These are phyloP conservation scores for Tuber melanosporum DNA, from an alignment of 495 filamentous ascomycete species.

Conservation along the genomic window DNA sequence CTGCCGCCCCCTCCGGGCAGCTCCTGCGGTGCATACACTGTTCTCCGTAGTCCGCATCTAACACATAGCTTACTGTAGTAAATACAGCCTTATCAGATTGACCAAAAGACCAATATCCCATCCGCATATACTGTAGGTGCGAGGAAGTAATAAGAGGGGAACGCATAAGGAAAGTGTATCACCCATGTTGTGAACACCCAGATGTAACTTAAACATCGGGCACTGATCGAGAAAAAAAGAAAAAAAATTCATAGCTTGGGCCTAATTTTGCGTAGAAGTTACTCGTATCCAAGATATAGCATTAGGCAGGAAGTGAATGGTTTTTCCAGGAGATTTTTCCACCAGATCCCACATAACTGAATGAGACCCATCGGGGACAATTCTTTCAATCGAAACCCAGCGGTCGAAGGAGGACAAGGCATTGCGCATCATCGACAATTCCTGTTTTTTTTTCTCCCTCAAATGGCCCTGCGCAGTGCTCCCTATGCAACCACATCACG, in stretches of 20 bases:
- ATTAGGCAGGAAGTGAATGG: neutral
- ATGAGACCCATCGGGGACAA: too few species aligned
- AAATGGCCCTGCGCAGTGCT: neutral
- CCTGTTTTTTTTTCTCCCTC: too few species aligned
- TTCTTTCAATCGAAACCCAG: neutral
- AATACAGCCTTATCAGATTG: neutral
- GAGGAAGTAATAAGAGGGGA: neutral
- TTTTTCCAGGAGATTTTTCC: too few species aligned
- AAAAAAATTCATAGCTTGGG: neutral
- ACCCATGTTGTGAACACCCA: neutral
- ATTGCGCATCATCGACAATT: neutral
- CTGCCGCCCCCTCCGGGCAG: neutral
- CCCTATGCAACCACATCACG: neutral
- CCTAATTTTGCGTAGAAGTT: neutral
- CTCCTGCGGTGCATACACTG: neutral
- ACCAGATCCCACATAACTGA: neutral
- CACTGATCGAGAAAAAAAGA: neutral
- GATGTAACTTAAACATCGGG: neutral
- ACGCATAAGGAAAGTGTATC: neutral
- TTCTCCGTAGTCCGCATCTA: too few species aligned
- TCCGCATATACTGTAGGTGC: neutral
- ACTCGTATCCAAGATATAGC: neutral
- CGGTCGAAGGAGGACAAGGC: too few species aligned
- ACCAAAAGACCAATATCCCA: neutral
- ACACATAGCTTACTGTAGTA: neutral